Conservation (phyloP, 192 early-diverging fungal species). For the Spizellomyces punctatus region DNA sequence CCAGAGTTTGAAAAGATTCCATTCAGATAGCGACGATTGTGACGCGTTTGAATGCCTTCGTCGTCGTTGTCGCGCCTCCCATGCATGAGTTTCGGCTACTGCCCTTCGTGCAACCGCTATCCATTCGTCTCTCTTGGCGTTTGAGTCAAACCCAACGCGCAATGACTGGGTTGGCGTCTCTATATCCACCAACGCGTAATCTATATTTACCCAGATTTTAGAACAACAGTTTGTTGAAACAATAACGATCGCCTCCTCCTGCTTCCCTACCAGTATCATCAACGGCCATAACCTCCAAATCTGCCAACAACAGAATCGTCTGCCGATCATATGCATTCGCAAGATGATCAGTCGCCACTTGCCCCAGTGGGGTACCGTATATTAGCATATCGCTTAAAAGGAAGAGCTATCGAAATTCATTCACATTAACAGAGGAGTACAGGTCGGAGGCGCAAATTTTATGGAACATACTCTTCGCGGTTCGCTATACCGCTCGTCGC, state of each 20-base stretch:
- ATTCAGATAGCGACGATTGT: conserved; percentile 11
- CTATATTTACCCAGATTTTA: not conserved
- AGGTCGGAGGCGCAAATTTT: too few species aligned
- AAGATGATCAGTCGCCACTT: not conserved
- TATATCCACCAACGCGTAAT: conserved; percentile 1
- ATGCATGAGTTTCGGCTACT: not conserved
- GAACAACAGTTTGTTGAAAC: not conserved
- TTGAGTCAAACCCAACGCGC: not conserved
- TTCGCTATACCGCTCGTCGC: not conserved
- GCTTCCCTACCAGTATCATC: conserved; percentile 11
- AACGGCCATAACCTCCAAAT: conserved; percentile 5
- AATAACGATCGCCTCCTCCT: not conserved
- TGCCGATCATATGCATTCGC: conserved; percentile 10
- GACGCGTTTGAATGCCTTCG: conserved; percentile 5
- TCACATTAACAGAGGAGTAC: not conserved
- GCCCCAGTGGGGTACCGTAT: conserved; percentile 9
- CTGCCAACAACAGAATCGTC: conserved; percentile 14
- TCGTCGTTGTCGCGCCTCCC: not conserved
- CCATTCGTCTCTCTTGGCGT: not conserved
- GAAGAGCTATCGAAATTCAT: not conserved
- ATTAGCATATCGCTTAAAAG: conserved; percentile 21
- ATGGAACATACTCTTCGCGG: not conserved
- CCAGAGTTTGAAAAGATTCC: conserved; percentile 26
- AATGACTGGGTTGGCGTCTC: not conserved
- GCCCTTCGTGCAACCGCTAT: not conserved